Base-by-base conservation (phyloP, 495 filamentous ascomycete genomes). In the Podospora australis region DNA sequence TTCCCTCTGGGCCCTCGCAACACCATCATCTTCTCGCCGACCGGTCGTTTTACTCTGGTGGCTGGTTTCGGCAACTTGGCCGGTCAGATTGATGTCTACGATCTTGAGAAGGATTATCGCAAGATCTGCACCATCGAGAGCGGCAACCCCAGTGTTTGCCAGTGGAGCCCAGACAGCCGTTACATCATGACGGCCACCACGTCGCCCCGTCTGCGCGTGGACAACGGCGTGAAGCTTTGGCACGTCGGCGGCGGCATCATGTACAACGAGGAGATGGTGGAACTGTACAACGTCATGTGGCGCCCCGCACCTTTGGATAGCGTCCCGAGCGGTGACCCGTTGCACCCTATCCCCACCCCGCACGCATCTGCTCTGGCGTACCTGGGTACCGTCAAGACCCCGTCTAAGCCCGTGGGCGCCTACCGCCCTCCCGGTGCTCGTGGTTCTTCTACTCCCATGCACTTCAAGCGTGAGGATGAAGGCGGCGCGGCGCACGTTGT, bases 401-500 rank as follows among this genome's bases (percentile, higher is more conserved):
- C 92, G 6, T 89, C 88, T 25, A 97, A 97, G 69, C 86, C 94
- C 10, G 88, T 88, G 14, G 92, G 92, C 39, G 94, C 92, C 11
- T 98, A 98, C 64, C 84, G 92, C 28, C 92, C 92, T 26, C 92
- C 92, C n/a, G 94, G 94, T 43, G 92, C 92, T 21, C 86, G 92
- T 56, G 92, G 92, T 39, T 79, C 83, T 56, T 72, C 79, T 30
- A 96, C 92, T 0, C 92, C 92, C 7, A 71, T 97, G 50, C 87
- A 90, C 48, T 98, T 97, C 77, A 95, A 94, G 72, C 88, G 92
- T 32, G 92, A 98, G 67, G 92, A 98, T 50, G 87, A 98, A 69
- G 92, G 92, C 39, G 94, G 92, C 35, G 86, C 89, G 1, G 90
- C 91, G 20, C 92, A 88, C 60, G 72, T 86, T 20, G 73, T 80